Conservation (phyloP, 129 eudicot species). For the Centaurea solstitialis region DNA sequence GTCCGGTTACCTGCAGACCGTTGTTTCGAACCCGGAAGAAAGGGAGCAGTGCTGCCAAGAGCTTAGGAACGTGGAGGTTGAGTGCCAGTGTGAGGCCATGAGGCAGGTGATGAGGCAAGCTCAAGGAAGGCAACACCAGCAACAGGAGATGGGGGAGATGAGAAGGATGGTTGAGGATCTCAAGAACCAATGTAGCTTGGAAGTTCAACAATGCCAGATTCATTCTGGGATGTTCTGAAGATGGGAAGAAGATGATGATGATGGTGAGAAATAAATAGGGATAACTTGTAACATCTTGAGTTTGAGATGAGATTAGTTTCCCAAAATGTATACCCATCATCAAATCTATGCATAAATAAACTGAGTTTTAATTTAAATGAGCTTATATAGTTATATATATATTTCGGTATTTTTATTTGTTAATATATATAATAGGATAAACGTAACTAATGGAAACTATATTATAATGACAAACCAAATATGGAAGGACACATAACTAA, state of each 20-base stretch:
- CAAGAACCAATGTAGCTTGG: neutral
- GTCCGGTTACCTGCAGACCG: neutral
- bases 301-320: neutral
- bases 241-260: neutral
- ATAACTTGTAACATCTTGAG: neutral
- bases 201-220: neutral
- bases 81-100: neutral
- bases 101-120: constrained; percentile 6
- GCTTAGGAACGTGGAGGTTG: neutral
- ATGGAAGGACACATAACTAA: too few species aligned
- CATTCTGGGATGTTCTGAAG: neutral
- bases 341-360: neutral
- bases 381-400: too few species aligned
- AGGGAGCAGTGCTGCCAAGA: constrained; percentile 22
- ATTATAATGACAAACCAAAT: too few species aligned
- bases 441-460: too few species aligned
- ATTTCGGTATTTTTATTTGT: too few species aligned
- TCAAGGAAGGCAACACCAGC: neutral
- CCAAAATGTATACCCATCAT: neutral
- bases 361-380: neutral
- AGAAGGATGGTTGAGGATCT: neutral
- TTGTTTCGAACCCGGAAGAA: neutral
- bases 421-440: too few species aligned
- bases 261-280: neutral
- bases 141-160: neutral